phyloP scores from a whole-genome alignment of 116 monocot species.

The Trichopus zeylanicus region DNA sequence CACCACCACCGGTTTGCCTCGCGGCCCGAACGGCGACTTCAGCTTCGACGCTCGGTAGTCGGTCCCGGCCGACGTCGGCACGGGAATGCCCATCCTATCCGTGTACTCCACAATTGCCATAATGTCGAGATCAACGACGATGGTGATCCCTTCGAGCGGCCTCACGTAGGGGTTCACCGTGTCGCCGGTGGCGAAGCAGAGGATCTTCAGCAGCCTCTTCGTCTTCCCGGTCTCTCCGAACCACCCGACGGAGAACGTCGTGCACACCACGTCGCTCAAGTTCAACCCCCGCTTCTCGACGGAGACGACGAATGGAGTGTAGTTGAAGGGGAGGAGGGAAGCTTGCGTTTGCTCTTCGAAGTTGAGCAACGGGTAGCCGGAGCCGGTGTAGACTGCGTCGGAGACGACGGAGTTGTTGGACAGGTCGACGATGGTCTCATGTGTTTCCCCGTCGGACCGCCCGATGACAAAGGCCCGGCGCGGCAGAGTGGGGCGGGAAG shows the following conservation, averaged over 20 bases:
- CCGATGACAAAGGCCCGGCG: constrained; percentile 44
- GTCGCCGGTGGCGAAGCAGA: constrained; percentile 28
- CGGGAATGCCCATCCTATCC: constrained; percentile 28
- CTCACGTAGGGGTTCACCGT: constrained; percentile 34
- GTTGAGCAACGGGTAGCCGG: constrained; percentile 35
- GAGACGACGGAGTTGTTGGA: constrained; percentile 21
- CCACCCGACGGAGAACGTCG: constrained; percentile 48
- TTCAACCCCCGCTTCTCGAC: constrained; percentile 28
- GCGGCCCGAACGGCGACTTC: constrained; percentile 19
- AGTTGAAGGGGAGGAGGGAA: constrained; percentile 25
- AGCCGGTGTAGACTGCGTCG: constrained; percentile 26
- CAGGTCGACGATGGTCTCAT: constrained; percentile 41
- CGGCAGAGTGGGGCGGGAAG: constrained; percentile 4
- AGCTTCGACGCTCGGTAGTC: constrained; percentile 31
- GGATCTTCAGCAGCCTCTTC: constrained; percentile 33
- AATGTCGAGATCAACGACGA: constrained; percentile 46
- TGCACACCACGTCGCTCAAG: constrained; percentile 42
- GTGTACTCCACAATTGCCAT: constrained; percentile 42
- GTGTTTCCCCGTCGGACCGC: constrained; percentile 24
- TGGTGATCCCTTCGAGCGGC: constrained; percentile 51
- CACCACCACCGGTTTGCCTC: constrained; percentile 18
- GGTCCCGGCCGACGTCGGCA: constrained; percentile 42
- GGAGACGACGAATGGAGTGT: constrained; percentile 59
- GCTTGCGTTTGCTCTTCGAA: constrained; percentile 28
- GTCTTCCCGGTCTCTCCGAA: constrained; percentile 30